phyloP scores from a whole-genome alignment of 768 basidiomycete genomes.

The Trametes cingulata region DNA sequence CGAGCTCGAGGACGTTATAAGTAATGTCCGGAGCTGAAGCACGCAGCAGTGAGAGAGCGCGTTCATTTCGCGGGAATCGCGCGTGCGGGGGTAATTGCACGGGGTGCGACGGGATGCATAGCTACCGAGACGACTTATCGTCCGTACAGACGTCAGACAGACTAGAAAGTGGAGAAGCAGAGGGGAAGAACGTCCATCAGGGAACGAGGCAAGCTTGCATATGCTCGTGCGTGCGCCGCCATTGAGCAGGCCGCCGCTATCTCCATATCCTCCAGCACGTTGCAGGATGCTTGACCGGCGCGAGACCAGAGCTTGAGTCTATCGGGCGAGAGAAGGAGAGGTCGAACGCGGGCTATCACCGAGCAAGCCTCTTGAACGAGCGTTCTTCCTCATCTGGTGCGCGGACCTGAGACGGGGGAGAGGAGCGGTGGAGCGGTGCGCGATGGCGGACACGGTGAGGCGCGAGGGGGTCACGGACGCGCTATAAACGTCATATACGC shows the following conservation, averaged over 20 bases:
- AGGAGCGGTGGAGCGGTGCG: conserved; percentile 3
- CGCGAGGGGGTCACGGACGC: not conserved
- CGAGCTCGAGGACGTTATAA: no score
- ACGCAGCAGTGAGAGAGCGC: no score
- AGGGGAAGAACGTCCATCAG: not conserved
- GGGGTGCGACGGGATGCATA: not conserved
- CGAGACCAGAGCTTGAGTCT: not conserved
- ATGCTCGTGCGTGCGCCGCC: not conserved
- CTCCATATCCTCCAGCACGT: not conserved
- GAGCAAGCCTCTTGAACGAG: not conserved
- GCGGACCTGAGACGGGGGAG: conserved; percentile 4
- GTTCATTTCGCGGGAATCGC: no score
- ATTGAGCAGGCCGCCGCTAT: not conserved
- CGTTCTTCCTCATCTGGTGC: not conserved
- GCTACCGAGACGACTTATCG: not conserved
- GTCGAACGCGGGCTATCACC: not conserved
- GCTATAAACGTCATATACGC: no score
- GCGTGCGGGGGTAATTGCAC: not conserved
- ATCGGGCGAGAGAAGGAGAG: not conserved
- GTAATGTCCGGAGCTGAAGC: no score
- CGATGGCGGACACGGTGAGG: not conserved
- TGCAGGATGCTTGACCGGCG: not conserved
- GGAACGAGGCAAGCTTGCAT: not conserved
- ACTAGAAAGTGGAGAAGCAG: not conserved
- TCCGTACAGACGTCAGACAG: not conserved